Base-by-base conservation (phyloP, 768 basidiomycete genomes). In the Pleurotus tuoliensis region DNA sequence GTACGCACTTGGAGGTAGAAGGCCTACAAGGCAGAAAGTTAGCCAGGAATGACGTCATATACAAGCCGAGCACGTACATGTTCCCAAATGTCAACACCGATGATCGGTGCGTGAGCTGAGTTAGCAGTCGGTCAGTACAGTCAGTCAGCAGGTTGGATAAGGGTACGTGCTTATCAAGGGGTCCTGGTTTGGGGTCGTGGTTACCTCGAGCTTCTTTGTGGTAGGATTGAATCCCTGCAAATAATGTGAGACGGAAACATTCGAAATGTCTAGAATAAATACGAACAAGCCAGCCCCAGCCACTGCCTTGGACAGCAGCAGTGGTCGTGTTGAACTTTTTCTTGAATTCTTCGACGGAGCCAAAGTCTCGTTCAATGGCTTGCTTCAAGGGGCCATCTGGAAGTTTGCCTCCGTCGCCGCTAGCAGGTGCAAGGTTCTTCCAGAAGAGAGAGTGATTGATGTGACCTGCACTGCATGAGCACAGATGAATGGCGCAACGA, bases 41-140 rank as follows among this genome's bases (percentile, higher is more conserved):
- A 38, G 54, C 24, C 22, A 58, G 56, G 41, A 58, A 58, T 53
- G 51, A 53, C 51, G 51, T 53, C 51, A 53, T n/a, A 16, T 25
- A 52, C 49, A 38, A 57, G 3, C 59, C 56, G 59, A 58, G 38
- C 20, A 80, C 86, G 43, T 64, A 87, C 87, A 71, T 95, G 93
- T 71, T 94, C 92, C 96, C 96, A 98, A 65, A 98, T 88, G 73
- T 99, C 96, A 61, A 98, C 87, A 34, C 97, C 97, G 67, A 99
- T 83, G 67, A 99, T 87, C 16, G 96, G 94, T 15, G 81, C 79
- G 72, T 94, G 91, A 3, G 87, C 91, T 91, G 65, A 24, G 56
- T 22, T 48, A 47, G 47, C 45, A 22, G 54, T 39, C 30, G 47
- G 44, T 60, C 25, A 43, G 41, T 16, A 8, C 9, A 34, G 30